phyloP scores from a whole-genome alignment of 257 asterid species.

The Fraxinus quadrangulata region DNA sequence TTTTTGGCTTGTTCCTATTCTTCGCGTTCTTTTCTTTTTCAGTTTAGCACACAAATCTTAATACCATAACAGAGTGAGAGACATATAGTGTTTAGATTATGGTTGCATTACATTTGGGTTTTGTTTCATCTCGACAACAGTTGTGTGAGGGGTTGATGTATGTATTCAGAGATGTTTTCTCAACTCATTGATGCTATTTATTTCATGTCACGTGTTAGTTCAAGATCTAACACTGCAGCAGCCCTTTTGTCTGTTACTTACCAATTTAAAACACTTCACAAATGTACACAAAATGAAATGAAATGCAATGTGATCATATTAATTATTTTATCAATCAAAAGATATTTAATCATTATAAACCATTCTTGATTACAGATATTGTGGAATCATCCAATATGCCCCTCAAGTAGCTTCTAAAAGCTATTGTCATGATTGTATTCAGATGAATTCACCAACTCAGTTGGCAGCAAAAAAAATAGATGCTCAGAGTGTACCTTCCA shows the following conservation, averaged over 20 bases:
- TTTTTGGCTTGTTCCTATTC: not conserved
- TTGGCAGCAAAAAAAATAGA: not conserved
- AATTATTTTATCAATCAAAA: not conserved
- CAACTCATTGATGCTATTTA: not conserved
- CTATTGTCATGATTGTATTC: constrained; percentile 18
- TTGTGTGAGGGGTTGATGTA: not conserved
- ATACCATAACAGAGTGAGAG: not conserved
- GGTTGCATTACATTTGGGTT: not conserved
- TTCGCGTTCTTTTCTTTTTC: not conserved
- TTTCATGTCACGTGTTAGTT: not conserved
- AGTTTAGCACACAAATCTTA: not conserved
- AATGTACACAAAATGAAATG: not conserved
- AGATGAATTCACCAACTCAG: not conserved
- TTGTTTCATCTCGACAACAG: not conserved
- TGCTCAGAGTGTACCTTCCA: not conserved
- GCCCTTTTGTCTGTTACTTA: not conserved
- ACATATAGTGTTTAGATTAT: not conserved
- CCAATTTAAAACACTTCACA: not conserved
- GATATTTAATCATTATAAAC: not conserved
- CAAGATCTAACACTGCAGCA: not conserved
- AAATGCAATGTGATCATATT: not conserved
- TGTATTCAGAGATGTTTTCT: not conserved
- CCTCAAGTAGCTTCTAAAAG: constrained; percentile 18
- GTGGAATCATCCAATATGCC: not conserved
- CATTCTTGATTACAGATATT: not conserved